A percentile compares a stretch with the other conserved stretches of the same genome.
phyloP scores from a whole-genome alignment of 2,329 filamentous ascomycete genomes.

The Aspergillus spinulosporus region DNA sequence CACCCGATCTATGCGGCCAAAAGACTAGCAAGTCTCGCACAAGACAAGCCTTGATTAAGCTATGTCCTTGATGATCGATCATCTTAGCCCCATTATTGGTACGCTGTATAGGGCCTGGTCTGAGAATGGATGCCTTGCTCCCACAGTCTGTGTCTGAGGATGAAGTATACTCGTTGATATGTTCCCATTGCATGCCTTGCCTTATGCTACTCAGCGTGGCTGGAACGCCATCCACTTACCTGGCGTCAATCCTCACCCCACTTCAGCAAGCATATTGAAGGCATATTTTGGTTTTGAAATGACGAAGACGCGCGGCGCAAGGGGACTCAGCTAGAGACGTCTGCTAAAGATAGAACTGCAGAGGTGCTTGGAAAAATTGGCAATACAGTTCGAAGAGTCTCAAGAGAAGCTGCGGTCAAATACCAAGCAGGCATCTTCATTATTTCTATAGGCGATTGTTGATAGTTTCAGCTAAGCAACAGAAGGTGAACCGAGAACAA shows the following conservation, averaged over 20 bases:
- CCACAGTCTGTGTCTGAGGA: neutral
- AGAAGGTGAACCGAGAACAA: neutral
- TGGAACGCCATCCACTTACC: neutral
- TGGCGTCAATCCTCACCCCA: neutral
- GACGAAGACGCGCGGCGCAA: slow-evolving; percentile 5
- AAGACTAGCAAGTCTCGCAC: neutral
- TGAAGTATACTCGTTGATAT: neutral
- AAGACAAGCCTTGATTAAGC: neutral
- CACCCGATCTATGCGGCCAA: neutral
- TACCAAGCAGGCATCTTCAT: slow-evolving; percentile 16
- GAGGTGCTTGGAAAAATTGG: neutral
- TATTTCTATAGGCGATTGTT: neutral
- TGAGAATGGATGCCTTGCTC: neutral
- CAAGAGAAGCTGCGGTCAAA: slow-evolving; percentile 10
- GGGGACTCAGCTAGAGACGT: neutral
- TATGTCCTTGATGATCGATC: neutral
- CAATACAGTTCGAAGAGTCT: neutral
- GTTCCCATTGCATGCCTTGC: neutral
- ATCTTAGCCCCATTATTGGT: neutral
- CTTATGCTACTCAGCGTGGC: neutral
- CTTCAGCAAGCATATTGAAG: neutral
- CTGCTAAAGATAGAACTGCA: slow-evolving; percentile 10
- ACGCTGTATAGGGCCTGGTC: neutral
- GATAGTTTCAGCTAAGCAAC: neutral
- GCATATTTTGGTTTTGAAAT: neutral